Percentiles rank a stretch among this genome's conserved stretches.
These are phyloP conservation scores for Persicaria maculosa DNA, from an alignment of 148 eudicot species.

Conservation along the genomic window DNA sequence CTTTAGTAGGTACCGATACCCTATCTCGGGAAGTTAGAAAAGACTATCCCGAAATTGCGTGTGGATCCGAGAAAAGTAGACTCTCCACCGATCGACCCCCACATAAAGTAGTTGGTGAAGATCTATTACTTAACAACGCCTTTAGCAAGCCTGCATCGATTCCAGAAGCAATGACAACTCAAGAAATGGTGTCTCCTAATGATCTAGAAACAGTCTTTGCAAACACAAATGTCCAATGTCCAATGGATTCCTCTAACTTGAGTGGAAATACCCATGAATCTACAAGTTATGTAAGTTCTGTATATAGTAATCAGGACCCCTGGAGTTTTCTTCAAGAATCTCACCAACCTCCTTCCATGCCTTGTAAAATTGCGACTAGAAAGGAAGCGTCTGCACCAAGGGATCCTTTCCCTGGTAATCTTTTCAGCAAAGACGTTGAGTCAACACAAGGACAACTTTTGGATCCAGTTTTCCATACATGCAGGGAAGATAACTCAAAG, in stretches of 20 bases:
- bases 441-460: constrained; percentile 26
- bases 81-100: constrained; percentile 20
- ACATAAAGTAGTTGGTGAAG: constrained; percentile 9
- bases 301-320: constrained; percentile 70
- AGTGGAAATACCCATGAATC: constrained; percentile 36
- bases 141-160: background rate
- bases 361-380: constrained; percentile 41
- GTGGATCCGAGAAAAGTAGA: background rate
- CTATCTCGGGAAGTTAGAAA: constrained; percentile 30
- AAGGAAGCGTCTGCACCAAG: constrained; percentile 33
- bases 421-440: constrained; percentile 26
- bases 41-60: constrained; percentile 24
- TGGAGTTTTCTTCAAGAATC: constrained; percentile 54
- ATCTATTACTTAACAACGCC: constrained; percentile 26
- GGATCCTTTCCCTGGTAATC: constrained; percentile 35
- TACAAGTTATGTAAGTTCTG: constrained; percentile 42
- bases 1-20: constrained; percentile 30
- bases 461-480: constrained; percentile 27
- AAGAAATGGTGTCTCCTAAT: constrained; percentile 23
- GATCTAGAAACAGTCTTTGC: constrained; percentile 22
- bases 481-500: constrained; percentile 28
- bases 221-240: constrained; percentile 20
- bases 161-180: constrained; percentile 10
- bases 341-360: constrained; percentile 67
- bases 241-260: constrained; percentile 32